Evolutionary conservation across 2,329 filamentous ascomycete species (phyloP), one percentile per base, ranked within the genome.

Genomic region (Acrocalymma vagum): DNA sequence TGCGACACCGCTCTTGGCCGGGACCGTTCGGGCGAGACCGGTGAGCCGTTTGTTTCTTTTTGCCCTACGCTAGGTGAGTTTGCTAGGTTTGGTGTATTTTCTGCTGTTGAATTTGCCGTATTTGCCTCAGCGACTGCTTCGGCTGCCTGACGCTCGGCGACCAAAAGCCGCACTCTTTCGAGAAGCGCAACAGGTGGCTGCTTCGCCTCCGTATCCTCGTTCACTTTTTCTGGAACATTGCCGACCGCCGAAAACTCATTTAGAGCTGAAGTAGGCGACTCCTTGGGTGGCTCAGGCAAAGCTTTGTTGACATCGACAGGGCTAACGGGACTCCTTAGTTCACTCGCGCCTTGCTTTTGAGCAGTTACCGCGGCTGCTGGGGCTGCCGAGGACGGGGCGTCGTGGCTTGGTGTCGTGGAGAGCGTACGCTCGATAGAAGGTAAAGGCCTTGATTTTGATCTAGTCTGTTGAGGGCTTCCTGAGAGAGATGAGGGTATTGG

Each of bases 91-190:
- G n/a, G n/a, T n/a, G n/a, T n/a, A n/a, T n/a, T n/a, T n/a, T n/a
- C n/a, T n/a, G n/a, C n/a, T n/a, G n/a, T n/a, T n/a, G n/a, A n/a
- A n/a, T n/a, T n/a, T n/a, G n/a, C n/a, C n/a, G n/a, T n/a, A n/a
- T n/a, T n/a, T n/a, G n/a, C n/a, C n/a, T n/a, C n/a, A n/a, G 45
- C 33, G 5, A 42, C 42, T 23, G 50, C 49, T 25, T 48, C 45
- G 10, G 46, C 24, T 21, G 45, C 43, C 23, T 62, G 58, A 8
- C 42, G 45, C 21, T 53, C 50, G 8, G 54, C 53, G 22, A 63
- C 47, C 9, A 65, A 41, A 21, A 47, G 34, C 10, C 55, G 47
- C 5, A 65, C 60, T 31, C 60, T 51, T 7, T 67, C 57, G 15
- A 60, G 51, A 37, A 64, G 45, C 7, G 53, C 55, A 33, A 48